These are phyloP conservation scores for Starmerella khaoyaiensis DNA, from an alignment of 805 yeast genomes.

Conservation along the genomic window DNA sequence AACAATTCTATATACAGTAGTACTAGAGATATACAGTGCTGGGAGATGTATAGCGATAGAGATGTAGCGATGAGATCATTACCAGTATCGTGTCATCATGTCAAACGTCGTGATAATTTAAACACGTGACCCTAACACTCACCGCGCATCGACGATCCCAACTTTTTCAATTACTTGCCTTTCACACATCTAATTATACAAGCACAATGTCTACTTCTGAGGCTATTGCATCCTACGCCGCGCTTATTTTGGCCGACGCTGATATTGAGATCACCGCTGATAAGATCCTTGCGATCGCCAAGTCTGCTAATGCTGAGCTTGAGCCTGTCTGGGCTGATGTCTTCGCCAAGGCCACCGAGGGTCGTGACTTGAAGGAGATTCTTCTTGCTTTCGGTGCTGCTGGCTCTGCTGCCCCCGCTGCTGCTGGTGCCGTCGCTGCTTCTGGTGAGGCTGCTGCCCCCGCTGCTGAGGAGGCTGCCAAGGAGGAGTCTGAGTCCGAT, in stretches of 20 bases:
- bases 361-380: slow-evolving; percentile 70
- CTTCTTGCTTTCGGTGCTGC: slow-evolving; percentile 52
- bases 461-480: slow-evolving; percentile 56
- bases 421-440: slow-evolving; percentile 66
- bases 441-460: slow-evolving; percentile 51
- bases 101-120: no score
- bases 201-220: slow-evolving; percentile 60
- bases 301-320: slow-evolving; percentile 47
- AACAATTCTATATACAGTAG: no score
- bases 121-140: no score
- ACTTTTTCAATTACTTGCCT: slow-evolving; percentile 8
- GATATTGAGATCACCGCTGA: slow-evolving; percentile 74
- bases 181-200: slow-evolving; percentile 1
- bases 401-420: slow-evolving; percentile 93
- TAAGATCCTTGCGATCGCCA: slow-evolving; percentile 58
- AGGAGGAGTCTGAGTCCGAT: slow-evolving; percentile 50
- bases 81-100: no score
- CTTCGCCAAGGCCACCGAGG: slow-evolving; percentile 76
- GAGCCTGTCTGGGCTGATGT: slow-evolving; percentile 70
- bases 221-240: slow-evolving; percentile 88
- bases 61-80: no score
- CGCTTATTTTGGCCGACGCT: slow-evolving; percentile 86
- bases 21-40: no score
- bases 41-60: no score
- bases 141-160: no score